Evolutionary conservation across 371 early-diverging fungal species (phyloP).

Genomic region (Ordospora colligata): DNA sequence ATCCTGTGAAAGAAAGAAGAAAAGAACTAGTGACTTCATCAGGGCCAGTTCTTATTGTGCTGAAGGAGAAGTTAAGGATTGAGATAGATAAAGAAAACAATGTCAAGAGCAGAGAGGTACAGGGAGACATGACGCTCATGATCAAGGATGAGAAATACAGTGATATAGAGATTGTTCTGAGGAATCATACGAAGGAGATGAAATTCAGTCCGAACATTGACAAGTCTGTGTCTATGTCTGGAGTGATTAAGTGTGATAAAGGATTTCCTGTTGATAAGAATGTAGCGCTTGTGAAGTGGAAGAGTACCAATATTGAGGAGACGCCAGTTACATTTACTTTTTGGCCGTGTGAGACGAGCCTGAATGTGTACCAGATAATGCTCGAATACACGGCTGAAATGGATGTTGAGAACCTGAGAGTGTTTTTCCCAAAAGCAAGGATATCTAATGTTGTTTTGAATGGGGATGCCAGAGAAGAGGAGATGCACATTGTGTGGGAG

Average conservation of each 20-base stretch:
- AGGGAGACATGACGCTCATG: conserved; percentile 51
- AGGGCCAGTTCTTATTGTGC: conserved; percentile 27
- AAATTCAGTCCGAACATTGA: conserved; percentile 56
- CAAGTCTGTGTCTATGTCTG: conserved; percentile 21
- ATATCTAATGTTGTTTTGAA: conserved; percentile 22
- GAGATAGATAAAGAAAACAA: conserved; percentile 53
- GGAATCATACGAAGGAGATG: neutral
- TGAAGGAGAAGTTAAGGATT: conserved; percentile 53
- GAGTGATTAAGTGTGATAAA: conserved; percentile 35
- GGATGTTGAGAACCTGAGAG: conserved; percentile 24
- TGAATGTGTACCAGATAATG: conserved; percentile 23
- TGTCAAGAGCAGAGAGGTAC: conserved; percentile 25
- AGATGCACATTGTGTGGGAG: conserved; percentile 22
- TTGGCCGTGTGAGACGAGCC: conserved; percentile 47
- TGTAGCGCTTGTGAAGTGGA: conserved; percentile 58
- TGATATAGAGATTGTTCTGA: conserved; percentile 32
- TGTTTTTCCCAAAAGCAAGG: conserved; percentile 30
- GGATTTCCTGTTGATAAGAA: conserved; percentile 52
- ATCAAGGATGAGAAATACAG: conserved; percentile 46
- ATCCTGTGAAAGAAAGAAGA: neutral
- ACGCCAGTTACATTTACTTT: conserved; percentile 50
- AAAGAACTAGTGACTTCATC: conserved; percentile 15
- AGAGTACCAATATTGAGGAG: neutral
- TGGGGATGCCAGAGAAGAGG: neutral
- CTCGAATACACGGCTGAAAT: conserved; percentile 39